Evolutionary conservation across 768 basidiomycete genomes (phyloP), one percentile per base, ranked within the genome.

Genomic region (Trametes gibbosa): DNA sequence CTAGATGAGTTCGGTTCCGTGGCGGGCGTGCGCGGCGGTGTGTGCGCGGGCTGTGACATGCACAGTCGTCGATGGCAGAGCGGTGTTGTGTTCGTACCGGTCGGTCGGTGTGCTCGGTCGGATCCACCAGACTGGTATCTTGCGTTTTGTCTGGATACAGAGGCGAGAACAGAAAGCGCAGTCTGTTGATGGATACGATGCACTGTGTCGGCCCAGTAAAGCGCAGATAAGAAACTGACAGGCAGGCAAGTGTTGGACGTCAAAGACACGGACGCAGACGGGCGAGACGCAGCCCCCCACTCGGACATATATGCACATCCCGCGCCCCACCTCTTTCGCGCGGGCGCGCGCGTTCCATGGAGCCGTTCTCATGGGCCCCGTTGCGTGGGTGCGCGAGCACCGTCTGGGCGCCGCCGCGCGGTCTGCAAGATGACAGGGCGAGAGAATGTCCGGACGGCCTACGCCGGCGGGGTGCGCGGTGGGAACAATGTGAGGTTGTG

Each of bases 1-100:
- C 56, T 54, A 10, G 63, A 67, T 25, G 62, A 62, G 56, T 65
- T 65, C 40, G 48, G 29, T 12, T 65, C 62, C 14, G 59, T 41
- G 77, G 79, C 41, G 1, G 59, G 52, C 10, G 59, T 51, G n/a
- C 32, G 50, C 10, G 51, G 51, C 7, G 54, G 49, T 2, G 49
- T 45, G 41, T 42, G 8, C 17, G 43, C 19, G 43, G 21, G 25
- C 19, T 58, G 48, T 12, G 42, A 51, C 34, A 50, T 42, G n/a
- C 29, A 14, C 16, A 14, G 19, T 27, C 19, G 24, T 35, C 17
- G 27, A 13, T 24, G 10, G 43, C 25, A 10, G 16, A 16, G 56
- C 39, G 42, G 24, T 46, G 24, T 23, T 46, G 13, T 19, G 41
- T 21, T 17, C 9, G 41, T 21, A 19, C 41, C 41, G 21, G 41